Base-by-base conservation (phyloP, 768 basidiomycete species). In the Albatrellus ellisii region DNA sequence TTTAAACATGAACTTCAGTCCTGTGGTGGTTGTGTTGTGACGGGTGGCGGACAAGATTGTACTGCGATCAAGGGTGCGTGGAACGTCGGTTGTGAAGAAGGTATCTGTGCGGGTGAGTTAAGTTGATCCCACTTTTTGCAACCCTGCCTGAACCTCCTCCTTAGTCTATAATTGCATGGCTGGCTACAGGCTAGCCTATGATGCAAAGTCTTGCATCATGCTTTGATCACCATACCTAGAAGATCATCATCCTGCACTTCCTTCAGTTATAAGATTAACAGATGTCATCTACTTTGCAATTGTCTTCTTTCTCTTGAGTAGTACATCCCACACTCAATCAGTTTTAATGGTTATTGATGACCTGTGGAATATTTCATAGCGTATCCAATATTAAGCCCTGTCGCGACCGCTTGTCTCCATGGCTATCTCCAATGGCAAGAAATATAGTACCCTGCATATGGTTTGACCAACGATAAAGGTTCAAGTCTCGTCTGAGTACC, bases 11-110 rank as follows among this genome's bases (percentile, higher is more conserved):
- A 86, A 45, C 68, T 87, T 35, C 66, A 74, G 45, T 76, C 77
- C 11, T 88, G 85, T 59, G 85, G 84, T 47, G 85, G 86, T 22
- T 88, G 85, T 55, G 59, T 72, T 2, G 67, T 72, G 14, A 58
- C 70, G n/a, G 75, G 74, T 15, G 54, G 61, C 32, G 85, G 85
- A 20, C 62, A 74, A 56, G 79, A 89, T 57, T 89, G 84, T 59
- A 76, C 75, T 14, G 60, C 67, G 34, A 84, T 88, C 50, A 46
- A 60, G 34, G 73, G 75, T 36, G 75, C 70, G 15, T 73, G 74
- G 70, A 76, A 75, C 54, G 79, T 85, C 52, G 73, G 70, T n/a
- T 90, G 85, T 58, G 67, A 74, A 37, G 55, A 54, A 46, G 70
- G 70, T 24, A 54, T 53, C 45, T 80, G 77, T 57, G 59, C 59